Evolutionary conservation across 257 asterid species (phyloP), one percentile per base, ranked within the genome.

Genomic region (Solanum sitiens): DNA sequence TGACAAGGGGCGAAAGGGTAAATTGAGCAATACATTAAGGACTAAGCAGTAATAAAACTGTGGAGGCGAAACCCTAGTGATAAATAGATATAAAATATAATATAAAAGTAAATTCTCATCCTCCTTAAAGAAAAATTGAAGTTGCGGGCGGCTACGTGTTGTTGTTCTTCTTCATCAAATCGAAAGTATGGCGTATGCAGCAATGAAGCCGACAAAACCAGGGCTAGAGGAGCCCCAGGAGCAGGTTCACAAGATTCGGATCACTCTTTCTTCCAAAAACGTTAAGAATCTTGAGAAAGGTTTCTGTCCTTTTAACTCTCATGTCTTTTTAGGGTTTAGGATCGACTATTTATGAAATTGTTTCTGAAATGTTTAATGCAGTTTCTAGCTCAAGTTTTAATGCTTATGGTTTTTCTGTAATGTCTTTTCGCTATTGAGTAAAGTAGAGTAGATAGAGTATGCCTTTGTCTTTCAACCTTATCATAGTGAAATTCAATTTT

Each of bases 261-360:
- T 93, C 87, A 93, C 96, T 9, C 93, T 93, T 47, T 79, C 85
- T 27, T 79, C 85, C 27, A 79, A 79, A 27, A 79, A 79, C 25
- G 67, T 79, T 79, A 93, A 92, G 92, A 93, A 93, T 88, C 92
- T 93, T 47, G 96, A 93, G 86, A 93, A 93, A 91, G 96, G 96
- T n/a, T 25, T 65, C 18, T n/a, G 33, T 65, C 32, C 10, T 65
- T 65, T n/a, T 65, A 63, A 21, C 32, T n/a, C 72, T 8, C 16
- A 65, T 18, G n/a, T 18, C 75, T 7, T 27, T 27, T 68, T 14
- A 72, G 13, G 13, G n/a, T 21, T 72, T 3, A 15, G 65, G n/a
- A 56, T 56, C n/a, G 21, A 50, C 61, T 50, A 50, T 50, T 50
- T 50, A 75, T 32, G 56, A 75, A 11, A 13, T 44, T 42, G 61